Evolutionary conservation across 805 yeast genomes (phyloP).

Genomic region (Isabelozyma gotoi): DNA sequence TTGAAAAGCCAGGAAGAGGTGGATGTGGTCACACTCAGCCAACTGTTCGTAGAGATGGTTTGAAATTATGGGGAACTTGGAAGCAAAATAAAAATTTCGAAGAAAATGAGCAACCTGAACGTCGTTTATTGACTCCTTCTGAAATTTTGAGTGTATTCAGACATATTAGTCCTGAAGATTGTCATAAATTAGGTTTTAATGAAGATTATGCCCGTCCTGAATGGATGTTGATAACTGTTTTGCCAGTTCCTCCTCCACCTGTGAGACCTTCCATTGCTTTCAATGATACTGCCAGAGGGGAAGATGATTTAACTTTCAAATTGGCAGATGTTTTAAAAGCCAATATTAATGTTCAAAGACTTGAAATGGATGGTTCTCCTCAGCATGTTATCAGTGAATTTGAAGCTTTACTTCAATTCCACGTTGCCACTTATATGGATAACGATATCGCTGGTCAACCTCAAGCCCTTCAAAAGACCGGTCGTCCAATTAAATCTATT

Average conservation of each 20-base stretch:
- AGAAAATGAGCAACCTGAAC: slow-evolving; percentile 88
- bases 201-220: slow-evolving; percentile 98
- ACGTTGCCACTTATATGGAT: slow-evolving; percentile 99
- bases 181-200: slow-evolving; percentile 79
- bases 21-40: slow-evolving; percentile 99
- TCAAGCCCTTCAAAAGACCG: slow-evolving; percentile 96
- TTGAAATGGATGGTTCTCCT: slow-evolving; percentile 98
- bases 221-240: slow-evolving; percentile 95
- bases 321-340: slow-evolving; percentile 96
- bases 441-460: slow-evolving; percentile 99
- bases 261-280: slow-evolving; percentile 98
- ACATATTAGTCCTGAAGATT: slow-evolving; percentile 85
- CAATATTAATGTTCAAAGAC: slow-evolving; percentile 92
- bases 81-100: slow-evolving; percentile 80
- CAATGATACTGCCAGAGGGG: slow-evolving; percentile 97
- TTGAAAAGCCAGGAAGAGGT: slow-evolving; percentile 67
- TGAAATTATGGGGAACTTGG: slow-evolving; percentile 98
- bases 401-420: slow-evolving; percentile 92
- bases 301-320: slow-evolving; percentile 97
- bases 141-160: slow-evolving; percentile 90
- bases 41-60: slow-evolving; percentile 90
- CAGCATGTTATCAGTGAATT: slow-evolving; percentile 97
- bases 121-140: slow-evolving; percentile 80
- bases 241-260: slow-evolving; percentile 99
- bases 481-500: slow-evolving; percentile 96